Conservation (phyloP, 148 eudicot genomes). For the Cornus suecica region DNA sequence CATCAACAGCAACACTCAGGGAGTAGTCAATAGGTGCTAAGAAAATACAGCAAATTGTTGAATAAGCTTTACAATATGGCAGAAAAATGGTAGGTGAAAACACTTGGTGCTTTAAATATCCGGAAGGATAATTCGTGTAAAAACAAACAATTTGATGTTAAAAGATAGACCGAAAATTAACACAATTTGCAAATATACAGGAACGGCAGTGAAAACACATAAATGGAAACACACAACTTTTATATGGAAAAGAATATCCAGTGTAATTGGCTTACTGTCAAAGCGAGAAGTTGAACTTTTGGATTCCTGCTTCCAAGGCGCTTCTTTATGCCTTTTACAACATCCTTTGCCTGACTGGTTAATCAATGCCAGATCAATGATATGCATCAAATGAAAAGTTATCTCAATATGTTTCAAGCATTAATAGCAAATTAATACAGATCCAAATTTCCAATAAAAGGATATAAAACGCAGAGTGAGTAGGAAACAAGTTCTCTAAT, state of each 20-base stretch:
- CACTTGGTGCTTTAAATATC: no score
- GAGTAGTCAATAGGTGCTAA: neutral
- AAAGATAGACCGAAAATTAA: no score
- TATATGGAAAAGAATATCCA: neutral
- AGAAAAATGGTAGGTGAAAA: neutral
- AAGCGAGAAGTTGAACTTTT: constrained; percentile 85
- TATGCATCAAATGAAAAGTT: neutral
- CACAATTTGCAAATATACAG: neutral
- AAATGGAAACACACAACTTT: neutral
- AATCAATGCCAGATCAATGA: constrained; percentile 18
- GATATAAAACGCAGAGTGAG: neutral
- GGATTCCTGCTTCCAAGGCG: constrained; percentile 79
- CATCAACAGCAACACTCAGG: neutral
- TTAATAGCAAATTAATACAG: neutral
- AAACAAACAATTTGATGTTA: neutral
- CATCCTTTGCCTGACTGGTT: constrained; percentile 84
- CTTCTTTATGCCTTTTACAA: constrained; percentile 82
- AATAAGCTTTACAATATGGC: neutral
- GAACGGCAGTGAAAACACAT: neutral
- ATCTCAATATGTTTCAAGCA: neutral
- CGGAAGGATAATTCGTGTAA: neutral
- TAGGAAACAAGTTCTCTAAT: neutral
- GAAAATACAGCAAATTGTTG: neutral
- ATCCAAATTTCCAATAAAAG: neutral
- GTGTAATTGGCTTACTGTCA: constrained; percentile 52